phyloP scores from a whole-genome alignment of 106 monocot genomes.

The Vanilla planifolia region DNA sequence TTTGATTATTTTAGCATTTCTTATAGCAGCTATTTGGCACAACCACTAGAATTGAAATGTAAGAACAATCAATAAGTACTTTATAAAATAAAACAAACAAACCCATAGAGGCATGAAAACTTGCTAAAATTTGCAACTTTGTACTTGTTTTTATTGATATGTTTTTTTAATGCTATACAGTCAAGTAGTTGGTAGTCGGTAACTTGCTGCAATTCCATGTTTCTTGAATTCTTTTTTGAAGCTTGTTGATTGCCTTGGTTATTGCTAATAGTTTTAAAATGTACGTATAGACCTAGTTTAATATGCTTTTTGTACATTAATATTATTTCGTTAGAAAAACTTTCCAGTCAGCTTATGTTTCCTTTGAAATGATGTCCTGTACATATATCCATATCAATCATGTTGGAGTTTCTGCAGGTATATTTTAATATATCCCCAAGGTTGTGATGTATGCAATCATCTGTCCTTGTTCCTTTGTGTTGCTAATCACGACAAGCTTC shows the following conservation, averaged over 20 bases:
- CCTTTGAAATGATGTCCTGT: background rate
- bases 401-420: slow-evolving; percentile 58
- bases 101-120: too few relatives aligned
- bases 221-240: background rate
- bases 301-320: background rate
- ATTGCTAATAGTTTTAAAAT: background rate
- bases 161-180: too few relatives aligned
- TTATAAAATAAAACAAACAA: too few relatives aligned
- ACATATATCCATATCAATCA: background rate
- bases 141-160: too few relatives aligned
- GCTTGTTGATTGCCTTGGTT: too few relatives aligned
- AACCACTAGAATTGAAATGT: too few relatives aligned
- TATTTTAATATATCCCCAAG: slow-evolving; percentile 96
- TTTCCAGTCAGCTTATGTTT: background rate
- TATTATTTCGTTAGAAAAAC: background rate
- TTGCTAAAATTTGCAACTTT: too few relatives aligned
- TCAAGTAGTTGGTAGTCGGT: too few relatives aligned
- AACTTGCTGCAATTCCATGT: too few relatives aligned
- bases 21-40: too few relatives aligned
- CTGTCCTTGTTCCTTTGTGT: slow-evolving; percentile 98
- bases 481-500: slow-evolving; percentile 92
- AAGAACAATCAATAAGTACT: too few relatives aligned
- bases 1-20: too few relatives aligned
- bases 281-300: background rate
- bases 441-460: slow-evolving; percentile 93